Percentiles rank a stretch among this genome's conserved stretches.
Conservation (phyloP, 23 red algal species). For the Pyropia yezoensis region DNA sequence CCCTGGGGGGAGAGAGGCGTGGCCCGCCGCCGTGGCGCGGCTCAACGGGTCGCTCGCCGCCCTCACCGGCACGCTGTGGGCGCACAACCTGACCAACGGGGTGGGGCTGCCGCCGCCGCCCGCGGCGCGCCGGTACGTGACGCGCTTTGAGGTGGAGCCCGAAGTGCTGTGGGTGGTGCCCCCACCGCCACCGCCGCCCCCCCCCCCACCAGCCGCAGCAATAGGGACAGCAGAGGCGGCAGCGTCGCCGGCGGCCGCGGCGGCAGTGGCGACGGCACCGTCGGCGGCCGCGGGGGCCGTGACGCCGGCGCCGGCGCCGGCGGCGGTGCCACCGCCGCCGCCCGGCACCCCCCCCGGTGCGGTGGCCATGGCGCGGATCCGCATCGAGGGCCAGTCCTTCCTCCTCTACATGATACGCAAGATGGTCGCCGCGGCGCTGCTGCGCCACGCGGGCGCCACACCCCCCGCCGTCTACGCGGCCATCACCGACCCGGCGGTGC, state of each 20-base stretch:
- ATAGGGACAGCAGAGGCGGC: too few relatives aligned
- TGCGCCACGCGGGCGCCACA: conserved; percentile 12
- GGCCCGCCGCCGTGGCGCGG: conserved; percentile 14
- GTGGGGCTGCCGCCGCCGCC: conserved; percentile 9
- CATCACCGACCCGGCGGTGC: conserved; percentile 20
- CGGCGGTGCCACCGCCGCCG: not conserved
- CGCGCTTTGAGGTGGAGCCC: not conserved
- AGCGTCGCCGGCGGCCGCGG: too few relatives aligned
- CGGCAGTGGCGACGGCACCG: too few relatives aligned
- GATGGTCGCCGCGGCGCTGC: conserved; percentile 71
- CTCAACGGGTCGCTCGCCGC: conserved; percentile 53
- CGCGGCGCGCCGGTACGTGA: conserved; percentile 29
- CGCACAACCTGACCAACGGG: conserved; percentile 9
- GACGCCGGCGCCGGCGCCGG: not conserved
- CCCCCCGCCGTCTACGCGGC: conserved; percentile 31
- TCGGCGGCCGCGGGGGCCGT: conserved; percentile 3
- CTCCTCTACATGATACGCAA: conserved; percentile 94
- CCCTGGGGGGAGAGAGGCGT: conserved; percentile 3
- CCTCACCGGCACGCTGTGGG: conserved; percentile 54
- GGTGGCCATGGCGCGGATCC: conserved; percentile 5
- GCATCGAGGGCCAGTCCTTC: conserved; percentile 78
- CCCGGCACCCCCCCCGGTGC: not conserved
- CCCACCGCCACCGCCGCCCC: too few relatives aligned
- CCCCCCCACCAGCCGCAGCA: too few relatives aligned
- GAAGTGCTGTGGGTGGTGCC: too few relatives aligned